Conservation (phyloP, 2,329 filamentous ascomycete species). For the Leptoxyphium fumago region DNA sequence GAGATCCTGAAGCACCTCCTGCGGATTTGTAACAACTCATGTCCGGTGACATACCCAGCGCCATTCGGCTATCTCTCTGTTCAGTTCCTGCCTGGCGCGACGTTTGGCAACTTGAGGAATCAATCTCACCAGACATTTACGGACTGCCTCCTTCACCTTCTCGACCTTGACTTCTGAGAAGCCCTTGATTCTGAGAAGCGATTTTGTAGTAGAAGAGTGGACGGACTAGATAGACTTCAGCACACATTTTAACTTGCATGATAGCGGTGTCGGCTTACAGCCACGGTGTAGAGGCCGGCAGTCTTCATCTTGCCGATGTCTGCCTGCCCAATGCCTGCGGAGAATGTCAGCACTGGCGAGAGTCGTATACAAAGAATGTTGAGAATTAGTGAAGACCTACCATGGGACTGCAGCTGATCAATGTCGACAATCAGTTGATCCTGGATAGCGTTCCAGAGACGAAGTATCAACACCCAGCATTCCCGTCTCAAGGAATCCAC, state of each 20-base stretch:
- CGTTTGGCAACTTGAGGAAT: not conserved
- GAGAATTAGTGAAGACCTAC: slow-evolving; percentile 19
- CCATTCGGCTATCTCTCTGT: slow-evolving; percentile 34
- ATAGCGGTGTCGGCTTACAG: slow-evolving; percentile 25
- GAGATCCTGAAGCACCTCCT: slow-evolving; percentile 51
- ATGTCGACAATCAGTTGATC: slow-evolving; percentile 49
- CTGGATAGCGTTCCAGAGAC: slow-evolving; percentile 10
- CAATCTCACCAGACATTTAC: slow-evolving; percentile 40
- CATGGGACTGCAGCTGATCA: slow-evolving; percentile 51
- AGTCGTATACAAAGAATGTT: not conserved
- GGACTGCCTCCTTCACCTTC: slow-evolving; percentile 53
- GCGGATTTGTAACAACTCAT: slow-evolving; percentile 47
- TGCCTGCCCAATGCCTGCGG: slow-evolving; percentile 43
- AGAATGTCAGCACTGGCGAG: slow-evolving; percentile 4
- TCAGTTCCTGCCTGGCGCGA: no score
- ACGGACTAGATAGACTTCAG: slow-evolving; percentile 34
- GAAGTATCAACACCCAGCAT: slow-evolving; percentile 1
- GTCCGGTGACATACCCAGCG: slow-evolving; percentile 49
- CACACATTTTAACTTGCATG: not conserved
- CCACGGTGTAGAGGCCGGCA: slow-evolving; percentile 48
- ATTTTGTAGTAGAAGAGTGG: slow-evolving; percentile 43
- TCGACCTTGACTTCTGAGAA: slow-evolving; percentile 58
- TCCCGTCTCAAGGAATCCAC: not conserved
- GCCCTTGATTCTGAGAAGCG: slow-evolving; percentile 51
- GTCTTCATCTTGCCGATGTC: slow-evolving; percentile 52